Evolutionary conservation across 768 basidiomycete species (phyloP).

Genomic region (Amanita subjunquillea): DNA sequence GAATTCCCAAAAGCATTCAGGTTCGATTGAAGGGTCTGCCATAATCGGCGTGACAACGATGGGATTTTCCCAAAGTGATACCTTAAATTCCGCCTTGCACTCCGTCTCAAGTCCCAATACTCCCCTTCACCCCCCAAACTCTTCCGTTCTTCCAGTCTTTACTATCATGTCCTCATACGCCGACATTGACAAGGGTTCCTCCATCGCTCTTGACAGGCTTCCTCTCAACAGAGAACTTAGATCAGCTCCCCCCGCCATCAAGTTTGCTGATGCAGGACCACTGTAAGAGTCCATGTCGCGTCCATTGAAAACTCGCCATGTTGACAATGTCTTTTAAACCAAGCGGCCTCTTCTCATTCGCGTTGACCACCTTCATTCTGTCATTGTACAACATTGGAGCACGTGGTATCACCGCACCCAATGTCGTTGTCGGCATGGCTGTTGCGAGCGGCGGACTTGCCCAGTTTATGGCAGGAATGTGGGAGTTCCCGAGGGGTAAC

Average conservation of each 20-base stretch:
- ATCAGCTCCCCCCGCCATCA: neutral
- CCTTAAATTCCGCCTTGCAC: too few relatives aligned
- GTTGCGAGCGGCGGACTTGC: conserved; percentile 75
- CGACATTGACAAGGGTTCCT: neutral
- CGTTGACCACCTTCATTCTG: conserved; percentile 72
- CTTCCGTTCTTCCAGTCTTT: too few relatives aligned
- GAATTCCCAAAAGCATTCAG: too few relatives aligned
- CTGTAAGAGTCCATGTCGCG: conserved; percentile 24
- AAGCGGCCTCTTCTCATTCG: conserved; percentile 76
- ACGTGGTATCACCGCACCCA: conserved; percentile 46
- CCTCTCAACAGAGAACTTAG: neutral
- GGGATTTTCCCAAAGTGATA: too few relatives aligned
- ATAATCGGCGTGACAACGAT: too few relatives aligned
- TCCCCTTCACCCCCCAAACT: too few relatives aligned
- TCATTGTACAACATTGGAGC: conserved; percentile 62
- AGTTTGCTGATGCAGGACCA: conserved; percentile 45
- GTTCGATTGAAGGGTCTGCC: too few relatives aligned
- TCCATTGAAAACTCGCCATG: too few relatives aligned
- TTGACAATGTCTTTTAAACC: neutral
- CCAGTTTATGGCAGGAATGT: conserved; percentile 86
- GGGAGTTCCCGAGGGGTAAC: conserved; percentile 69
- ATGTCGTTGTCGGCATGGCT: conserved; percentile 81
- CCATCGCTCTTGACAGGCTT: neutral
- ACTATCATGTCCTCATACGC: neutral
- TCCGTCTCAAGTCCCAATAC: too few relatives aligned